Base-by-base conservation (phyloP, 225 moss, liverwort and hornwort genomes). In the Pseudisothecium myosuroides region DNA sequence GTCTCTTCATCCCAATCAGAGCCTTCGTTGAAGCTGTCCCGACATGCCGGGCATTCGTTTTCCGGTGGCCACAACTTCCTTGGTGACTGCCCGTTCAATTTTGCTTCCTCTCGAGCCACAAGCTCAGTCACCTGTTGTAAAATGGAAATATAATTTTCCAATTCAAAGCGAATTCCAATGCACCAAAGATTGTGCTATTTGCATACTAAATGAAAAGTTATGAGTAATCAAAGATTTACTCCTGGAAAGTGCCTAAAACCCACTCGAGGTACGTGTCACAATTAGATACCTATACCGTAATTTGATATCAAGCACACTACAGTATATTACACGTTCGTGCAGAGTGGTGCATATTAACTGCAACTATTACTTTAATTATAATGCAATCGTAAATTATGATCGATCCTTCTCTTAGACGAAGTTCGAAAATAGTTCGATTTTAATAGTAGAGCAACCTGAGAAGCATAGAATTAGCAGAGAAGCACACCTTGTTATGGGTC, bases 401-500 rank as follows among this genome's bases (percentile, higher is more conserved):
- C 27, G 29, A 29, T 72, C 41, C 32, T 45, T 78, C 80, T 55
- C 12, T 62, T 21, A 28, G 36, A 59, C 12, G 15, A 82, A 56
- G 27, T 47, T 62, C 20, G 11, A 71, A 77, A 71, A 34, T 36
- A 36, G 49, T 83, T 83, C 31, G 16, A 49, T 31, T 17, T 72
- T 65, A 12, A 49, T 58, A 52, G 65, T 65, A 59, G 32, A 68
- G 82, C 68, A 85, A 26, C 66, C 75, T 56, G 56, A 64, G 56
- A 81, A 80, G 45, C 65, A 41, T 22, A 58, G 20, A 65, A 72
- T n/a, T 52, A 36, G 68, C 43, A 83, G 34, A 85, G 80, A 76
- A 87, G 69, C 86, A 43, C 81, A 97, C 98, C 96, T 96, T 94
- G 91, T 98, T 98, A 88, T 98, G 98, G 28, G 95, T 96, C 78